Percentiles rank a stretch among this genome's conserved stretches.
Conservation (phyloP, 139 green algal genomes). For the Astrephomene gubernaculifera region DNA sequence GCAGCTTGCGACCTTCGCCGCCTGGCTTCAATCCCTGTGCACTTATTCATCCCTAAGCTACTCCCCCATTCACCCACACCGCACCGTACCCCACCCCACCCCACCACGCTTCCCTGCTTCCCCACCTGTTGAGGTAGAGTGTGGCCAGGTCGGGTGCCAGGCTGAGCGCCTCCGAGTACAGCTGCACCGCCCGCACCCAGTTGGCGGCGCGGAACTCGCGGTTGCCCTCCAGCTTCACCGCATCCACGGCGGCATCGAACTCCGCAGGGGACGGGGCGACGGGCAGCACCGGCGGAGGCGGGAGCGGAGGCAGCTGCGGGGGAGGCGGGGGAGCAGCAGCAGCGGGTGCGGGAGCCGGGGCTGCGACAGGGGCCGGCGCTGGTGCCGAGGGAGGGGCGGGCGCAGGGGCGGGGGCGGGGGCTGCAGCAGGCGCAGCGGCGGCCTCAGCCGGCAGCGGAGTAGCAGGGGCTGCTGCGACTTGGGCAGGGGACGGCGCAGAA, state of each 20-base stretch:
- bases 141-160: slow-evolving; percentile 28
- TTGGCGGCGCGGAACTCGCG: slow-evolving; percentile 10
- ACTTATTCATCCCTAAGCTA: no score
- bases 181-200: slow-evolving; percentile 16
- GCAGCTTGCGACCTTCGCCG: no score
- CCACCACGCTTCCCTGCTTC: no score
- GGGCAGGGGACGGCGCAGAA: background rate
- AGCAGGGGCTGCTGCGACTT: no score
- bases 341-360: background rate
- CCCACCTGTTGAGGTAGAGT: slow-evolving; percentile 53
- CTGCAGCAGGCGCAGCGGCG: background rate
- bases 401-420: background rate
- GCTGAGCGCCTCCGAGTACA: slow-evolving; percentile 45
- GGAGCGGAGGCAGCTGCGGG: background rate
- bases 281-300: background rate
- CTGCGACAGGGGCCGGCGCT: background rate
- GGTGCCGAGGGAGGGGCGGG: no score
- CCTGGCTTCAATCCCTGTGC: no score
- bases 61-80: background rate
- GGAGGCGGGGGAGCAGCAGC: background rate
- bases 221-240: slow-evolving; percentile 48
- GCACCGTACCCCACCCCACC: background rate
- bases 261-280: background rate
- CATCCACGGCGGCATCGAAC: slow-evolving; percentile 9
- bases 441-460: no score